Evolutionary conservation across 352 stramenopile genomes (phyloP).

Genomic region (Globisporangium echinulatum): DNA sequence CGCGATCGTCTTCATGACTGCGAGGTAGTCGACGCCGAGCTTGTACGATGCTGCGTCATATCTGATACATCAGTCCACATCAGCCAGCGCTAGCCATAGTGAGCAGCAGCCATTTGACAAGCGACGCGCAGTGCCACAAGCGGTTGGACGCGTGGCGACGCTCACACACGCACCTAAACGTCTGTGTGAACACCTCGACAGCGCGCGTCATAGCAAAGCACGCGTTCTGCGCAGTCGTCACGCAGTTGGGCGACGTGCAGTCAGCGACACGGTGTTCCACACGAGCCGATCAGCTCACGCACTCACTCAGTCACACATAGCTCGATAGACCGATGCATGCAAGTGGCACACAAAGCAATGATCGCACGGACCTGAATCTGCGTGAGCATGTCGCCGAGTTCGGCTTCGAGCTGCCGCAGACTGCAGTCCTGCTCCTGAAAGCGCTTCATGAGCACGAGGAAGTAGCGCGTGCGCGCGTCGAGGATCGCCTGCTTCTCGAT

Average conservation of each 20-base stretch:
- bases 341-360: too few relatives aligned
- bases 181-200: conserved; percentile 50
- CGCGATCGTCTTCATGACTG: conserved; percentile 48
- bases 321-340: too few relatives aligned
- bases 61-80: conserved; percentile 1
- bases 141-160: not conserved
- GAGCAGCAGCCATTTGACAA: not conserved
- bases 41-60: conserved; percentile 23
- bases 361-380: conserved; percentile 37
- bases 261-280: not conserved
- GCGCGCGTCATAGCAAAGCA: conserved; percentile 43
- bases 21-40: conserved; percentile 36
- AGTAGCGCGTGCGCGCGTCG: conserved; percentile 9
- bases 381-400: conserved; percentile 44
- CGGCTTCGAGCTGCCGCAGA: conserved; percentile 37
- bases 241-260: not conserved
- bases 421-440: conserved; percentile 47
- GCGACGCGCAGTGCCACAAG: not conserved
- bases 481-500: conserved; percentile 20
- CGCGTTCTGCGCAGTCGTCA: conserved; percentile 14
- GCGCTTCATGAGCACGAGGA: conserved; percentile 28
- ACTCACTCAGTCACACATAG: too few relatives aligned
- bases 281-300: too few relatives aligned
- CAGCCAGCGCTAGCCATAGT: too few relatives aligned
- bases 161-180: conserved; percentile 22